Percentiles rank a stretch among this genome's conserved stretches.
Evolutionary conservation across 2,329 filamentous ascomycete genomes (phyloP).

Genomic region (Monosporascus cannonballus): DNA sequence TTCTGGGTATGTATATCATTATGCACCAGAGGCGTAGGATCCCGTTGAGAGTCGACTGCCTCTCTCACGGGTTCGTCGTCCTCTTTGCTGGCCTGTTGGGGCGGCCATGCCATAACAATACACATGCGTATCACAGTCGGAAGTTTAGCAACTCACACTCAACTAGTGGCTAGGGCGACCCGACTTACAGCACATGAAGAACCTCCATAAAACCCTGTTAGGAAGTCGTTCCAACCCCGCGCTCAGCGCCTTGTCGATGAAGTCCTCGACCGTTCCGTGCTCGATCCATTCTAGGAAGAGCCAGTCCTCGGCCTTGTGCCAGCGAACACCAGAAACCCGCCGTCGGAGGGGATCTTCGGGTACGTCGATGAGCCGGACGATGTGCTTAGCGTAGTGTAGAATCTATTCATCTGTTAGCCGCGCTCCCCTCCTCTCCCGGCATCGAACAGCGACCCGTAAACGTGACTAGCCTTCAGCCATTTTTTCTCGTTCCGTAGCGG

Average conservation of each 20-base stretch:
- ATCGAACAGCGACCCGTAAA: neutral
- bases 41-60: neutral
- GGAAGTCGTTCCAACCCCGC: neutral
- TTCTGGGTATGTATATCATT: neutral
- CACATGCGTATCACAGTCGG: neutral
- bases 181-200: conserved; percentile 1
- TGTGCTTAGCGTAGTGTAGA: neutral
- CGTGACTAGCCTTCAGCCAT: neutral
- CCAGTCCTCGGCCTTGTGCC: neutral
- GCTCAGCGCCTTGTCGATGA: neutral
- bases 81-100: neutral
- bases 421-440: neutral
- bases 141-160: too few relatives aligned
- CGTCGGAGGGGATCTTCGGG: neutral
- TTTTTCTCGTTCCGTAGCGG: neutral
- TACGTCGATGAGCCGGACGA: neutral
- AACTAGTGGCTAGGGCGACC: neutral
- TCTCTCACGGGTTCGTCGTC: neutral
- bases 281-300: neutral
- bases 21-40: neutral
- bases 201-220: neutral
- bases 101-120: conserved; percentile 1
- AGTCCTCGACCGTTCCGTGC: neutral
- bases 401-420: neutral
- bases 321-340: neutral